Evolutionary conservation across 768 basidiomycete species (phyloP), one percentile per base, ranked within the genome.

Genomic region (Macrolepiota dolichaula): DNA sequence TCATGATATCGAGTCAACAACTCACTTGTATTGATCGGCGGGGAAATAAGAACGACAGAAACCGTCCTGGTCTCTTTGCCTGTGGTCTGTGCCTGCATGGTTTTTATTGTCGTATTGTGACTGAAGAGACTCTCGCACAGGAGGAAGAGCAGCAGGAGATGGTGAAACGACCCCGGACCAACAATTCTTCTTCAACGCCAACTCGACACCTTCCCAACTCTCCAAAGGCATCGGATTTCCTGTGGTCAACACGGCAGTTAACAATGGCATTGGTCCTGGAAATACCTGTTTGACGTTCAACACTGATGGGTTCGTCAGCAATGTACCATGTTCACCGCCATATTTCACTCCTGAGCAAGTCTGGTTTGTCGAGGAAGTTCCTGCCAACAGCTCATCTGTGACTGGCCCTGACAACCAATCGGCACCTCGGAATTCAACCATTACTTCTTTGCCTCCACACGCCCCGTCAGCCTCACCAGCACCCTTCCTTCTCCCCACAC

Each of bases 1-100:
- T 73, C 51, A 71, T 73, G 46, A 70, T 73, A 55, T 72, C 70
- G 55, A 72, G 67, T 55, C 70, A 69, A 55, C 69, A 71, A 52
- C 63, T 69, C 44, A 71, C 69, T 25, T 71, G 70, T 36, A 62
- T 71, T 17, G 69, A 70, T 46, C 67, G 66, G n/a, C 60, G 71
- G 56, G 58, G 65, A 22, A 69, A 70, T 38, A 70, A 59, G 17
- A 64, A 72, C 6, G 68, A 72, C 54, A 66, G 61, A 25, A 68
- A 56, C 52, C 69, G 69, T 42, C 71, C 69, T 22, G 71, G 69
- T 17, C 67, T 70, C 46, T 72, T 72, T 29, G 67, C 68, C 51
- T 69, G 69, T 38, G 69, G 70, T 69, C 25, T 37, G 60, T 53
- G 2, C 32, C 42, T 22, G 52, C 15, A 32, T 17, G n/a, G 36